Conservation (phyloP, 306 rosid genomes). For the Trifolium subterraneum region DNA sequence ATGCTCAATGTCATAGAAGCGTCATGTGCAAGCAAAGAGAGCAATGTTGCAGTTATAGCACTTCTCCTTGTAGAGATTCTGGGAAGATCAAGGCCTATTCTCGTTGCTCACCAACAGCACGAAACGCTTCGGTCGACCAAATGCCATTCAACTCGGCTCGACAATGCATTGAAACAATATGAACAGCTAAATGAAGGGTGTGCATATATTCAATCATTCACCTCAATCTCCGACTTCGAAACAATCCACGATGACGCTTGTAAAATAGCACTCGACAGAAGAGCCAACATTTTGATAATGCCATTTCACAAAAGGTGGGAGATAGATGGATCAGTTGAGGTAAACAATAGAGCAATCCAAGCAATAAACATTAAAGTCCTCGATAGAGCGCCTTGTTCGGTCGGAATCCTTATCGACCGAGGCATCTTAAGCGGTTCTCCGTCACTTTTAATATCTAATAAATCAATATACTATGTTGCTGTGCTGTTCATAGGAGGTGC, state of each 20-base stretch:
- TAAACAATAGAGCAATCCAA: slow-evolving; percentile 40
- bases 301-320: slow-evolving; percentile 75
- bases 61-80: slow-evolving; percentile 60
- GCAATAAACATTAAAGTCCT: slow-evolving; percentile 56
- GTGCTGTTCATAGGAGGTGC: slow-evolving; percentile 75
- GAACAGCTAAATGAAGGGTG: slow-evolving; percentile 45
- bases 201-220: slow-evolving; percentile 52
- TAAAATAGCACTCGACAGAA: slow-evolving; percentile 46
- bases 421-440: slow-evolving; percentile 43
- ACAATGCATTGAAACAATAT: slow-evolving; percentile 60
- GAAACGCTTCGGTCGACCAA: not conserved
- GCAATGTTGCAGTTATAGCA: slow-evolving; percentile 51
- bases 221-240: slow-evolving; percentile 53
- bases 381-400: slow-evolving; percentile 66
- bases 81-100: slow-evolving; percentile 59
- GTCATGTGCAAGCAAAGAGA: slow-evolving; percentile 63
- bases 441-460: slow-evolving; percentile 35
- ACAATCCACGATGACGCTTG: slow-evolving; percentile 57
- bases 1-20: slow-evolving; percentile 62
- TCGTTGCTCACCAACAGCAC: slow-evolving; percentile 53
- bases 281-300: slow-evolving; percentile 55
- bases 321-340: slow-evolving; percentile 58
- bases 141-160: slow-evolving; percentile 42
- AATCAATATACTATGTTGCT: slow-evolving; percentile 45
- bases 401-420: slow-evolving; percentile 69